phyloP scores from a whole-genome alignment of 176 grass and related monocot genomes.

The Oryza meridionalis region DNA sequence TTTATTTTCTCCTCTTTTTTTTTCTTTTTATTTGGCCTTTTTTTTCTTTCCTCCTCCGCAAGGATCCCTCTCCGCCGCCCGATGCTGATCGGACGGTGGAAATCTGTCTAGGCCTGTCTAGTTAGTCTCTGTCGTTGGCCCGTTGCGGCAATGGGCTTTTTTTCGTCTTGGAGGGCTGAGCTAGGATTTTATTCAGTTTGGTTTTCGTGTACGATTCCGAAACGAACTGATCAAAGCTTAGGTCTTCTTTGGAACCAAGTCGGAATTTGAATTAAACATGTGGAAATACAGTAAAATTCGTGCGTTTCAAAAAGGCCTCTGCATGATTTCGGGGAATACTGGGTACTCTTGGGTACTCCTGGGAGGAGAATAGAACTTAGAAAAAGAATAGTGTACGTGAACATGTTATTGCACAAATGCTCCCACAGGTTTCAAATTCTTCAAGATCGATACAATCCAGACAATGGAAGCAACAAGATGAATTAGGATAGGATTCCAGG shows the following conservation, averaged over 20 bases:
- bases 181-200: too few species aligned
- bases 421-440: not conserved
- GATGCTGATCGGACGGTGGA: not conserved
- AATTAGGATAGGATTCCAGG: too few species aligned
- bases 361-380: too few species aligned
- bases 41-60: not conserved
- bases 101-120: too few species aligned
- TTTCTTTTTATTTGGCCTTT: not conserved
- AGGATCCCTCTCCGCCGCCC: not conserved
- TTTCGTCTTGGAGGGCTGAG: too few species aligned
- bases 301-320: too few species aligned
- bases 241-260: too few species aligned
- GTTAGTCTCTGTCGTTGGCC: too few species aligned
- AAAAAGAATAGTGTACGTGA: not conserved
- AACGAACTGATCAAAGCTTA: not conserved
- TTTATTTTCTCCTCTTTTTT: not conserved
- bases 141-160: not conserved
- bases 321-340: not conserved
- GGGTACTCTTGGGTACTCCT: too few species aligned
- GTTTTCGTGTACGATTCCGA: too few species aligned
- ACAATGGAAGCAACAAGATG: not conserved
- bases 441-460: not conserved
- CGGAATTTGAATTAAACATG: too few species aligned
- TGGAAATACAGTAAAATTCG: too few species aligned
- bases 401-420: not conserved